Conservation (phyloP, 1,139 yeast species). For the Yamadazyma dendronema region DNA sequence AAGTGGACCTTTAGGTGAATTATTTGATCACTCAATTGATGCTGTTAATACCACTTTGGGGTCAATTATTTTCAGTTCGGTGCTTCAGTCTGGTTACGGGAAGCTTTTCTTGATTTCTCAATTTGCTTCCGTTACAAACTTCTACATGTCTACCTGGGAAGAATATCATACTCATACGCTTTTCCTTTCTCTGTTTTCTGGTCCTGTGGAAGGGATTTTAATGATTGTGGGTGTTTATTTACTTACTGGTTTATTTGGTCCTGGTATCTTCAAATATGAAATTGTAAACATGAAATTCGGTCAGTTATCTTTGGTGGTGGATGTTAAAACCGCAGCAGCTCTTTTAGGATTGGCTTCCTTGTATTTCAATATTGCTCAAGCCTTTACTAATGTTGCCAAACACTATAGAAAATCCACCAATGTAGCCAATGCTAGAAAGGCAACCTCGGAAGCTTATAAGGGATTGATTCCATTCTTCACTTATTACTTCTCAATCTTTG, state of each 20-base stretch:
- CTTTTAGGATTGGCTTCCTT: slow-evolving; percentile 55
- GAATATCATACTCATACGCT: slow-evolving; percentile 88
- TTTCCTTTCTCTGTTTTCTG: slow-evolving; percentile 76
- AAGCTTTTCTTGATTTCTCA: slow-evolving; percentile 64
- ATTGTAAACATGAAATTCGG: slow-evolving; percentile 33
- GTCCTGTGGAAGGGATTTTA: slow-evolving; percentile 93
- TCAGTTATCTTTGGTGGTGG: slow-evolving; percentile 22
- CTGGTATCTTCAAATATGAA: slow-evolving; percentile 58
- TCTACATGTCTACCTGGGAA: slow-evolving; percentile 93
- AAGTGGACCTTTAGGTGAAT: slow-evolving; percentile 91
- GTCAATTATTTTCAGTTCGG: slow-evolving; percentile 68
- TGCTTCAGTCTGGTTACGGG: slow-evolving; percentile 69
- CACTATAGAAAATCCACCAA: slow-evolving; percentile 37
- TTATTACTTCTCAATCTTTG: slow-evolving; percentile 57
- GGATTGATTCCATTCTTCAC: slow-evolving; percentile 72
- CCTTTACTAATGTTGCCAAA: slow-evolving; percentile 65
- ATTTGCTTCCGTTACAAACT: slow-evolving; percentile 75
- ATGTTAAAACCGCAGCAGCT: slow-evolving; percentile 43
- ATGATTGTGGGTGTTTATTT: slow-evolving; percentile 56
- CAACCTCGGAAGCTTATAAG: slow-evolving; percentile 46
- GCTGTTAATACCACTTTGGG: slow-evolving; percentile 88
- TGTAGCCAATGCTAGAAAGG: slow-evolving; percentile 21
- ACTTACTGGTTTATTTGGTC: slow-evolving; percentile 68
- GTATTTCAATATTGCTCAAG: slow-evolving; percentile 68
- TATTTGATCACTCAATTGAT: slow-evolving; percentile 92